A percentile compares a stretch with the other conserved stretches of the same genome.
Conservation (phyloP, 2,329 filamentous ascomycete genomes). For the Daldinia eschscholtzii region DNA sequence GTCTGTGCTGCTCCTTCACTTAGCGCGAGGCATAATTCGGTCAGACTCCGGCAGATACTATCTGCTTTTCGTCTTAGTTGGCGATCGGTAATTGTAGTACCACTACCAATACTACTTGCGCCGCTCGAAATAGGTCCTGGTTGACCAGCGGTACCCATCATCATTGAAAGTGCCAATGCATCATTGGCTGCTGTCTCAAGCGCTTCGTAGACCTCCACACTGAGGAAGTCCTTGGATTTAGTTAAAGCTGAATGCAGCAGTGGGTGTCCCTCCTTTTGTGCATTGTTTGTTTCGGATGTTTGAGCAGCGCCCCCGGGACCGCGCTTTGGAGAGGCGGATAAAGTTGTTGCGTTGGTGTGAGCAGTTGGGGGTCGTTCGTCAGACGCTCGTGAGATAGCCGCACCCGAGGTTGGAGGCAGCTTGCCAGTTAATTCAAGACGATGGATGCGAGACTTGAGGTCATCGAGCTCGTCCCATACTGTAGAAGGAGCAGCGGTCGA, state of each 20-base stretch:
- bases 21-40: conserved; percentile 89
- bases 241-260: conserved; percentile 83
- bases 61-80: conserved; percentile 92
- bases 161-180: conserved; percentile 80
- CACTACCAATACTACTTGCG: conserved; percentile 70
- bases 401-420: conserved; percentile 83
- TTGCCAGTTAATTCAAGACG: conserved; percentile 92
- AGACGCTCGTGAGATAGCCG: conserved; percentile 78
- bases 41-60: conserved; percentile 90
- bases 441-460: conserved; percentile 92
- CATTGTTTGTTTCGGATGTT: conserved; percentile 60
- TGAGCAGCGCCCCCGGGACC: conserved; percentile 64
- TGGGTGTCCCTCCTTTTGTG: conserved; percentile 75
- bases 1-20: conserved; percentile 67
- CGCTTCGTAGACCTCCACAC: conserved; percentile 78
- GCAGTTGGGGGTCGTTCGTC: conserved; percentile 90
- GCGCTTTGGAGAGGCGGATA: conserved; percentile 90
- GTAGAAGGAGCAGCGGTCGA: conserved; percentile 92
- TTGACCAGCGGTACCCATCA: conserved; percentile 80
- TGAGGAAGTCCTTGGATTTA: conserved; percentile 80
- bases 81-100: conserved; percentile 75
- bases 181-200: conserved; percentile 86
- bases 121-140: conserved; percentile 76
- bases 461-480: conserved; percentile 97
- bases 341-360: conserved; percentile 84